A percentile compares a stretch with the other conserved stretches of the same genome.
phyloP scores from a whole-genome alignment of 2,329 filamentous ascomycete species.

The Xylariaceae sp. region DNA sequence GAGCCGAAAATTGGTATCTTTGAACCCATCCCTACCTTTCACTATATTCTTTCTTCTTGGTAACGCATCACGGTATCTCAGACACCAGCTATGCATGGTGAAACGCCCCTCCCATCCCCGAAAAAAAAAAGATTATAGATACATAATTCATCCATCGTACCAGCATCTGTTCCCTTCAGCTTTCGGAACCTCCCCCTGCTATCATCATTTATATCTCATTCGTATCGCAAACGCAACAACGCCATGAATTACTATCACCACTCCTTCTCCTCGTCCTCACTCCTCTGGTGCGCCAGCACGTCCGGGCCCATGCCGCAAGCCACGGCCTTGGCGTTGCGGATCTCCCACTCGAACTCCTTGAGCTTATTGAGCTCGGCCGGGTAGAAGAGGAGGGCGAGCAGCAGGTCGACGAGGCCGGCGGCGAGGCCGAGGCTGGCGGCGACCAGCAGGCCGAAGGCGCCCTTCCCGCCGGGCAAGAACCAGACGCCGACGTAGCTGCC shows the following conservation, averaged over 20 bases:
- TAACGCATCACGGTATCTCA: too few relatives aligned
- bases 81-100: too few relatives aligned
- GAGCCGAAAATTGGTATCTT: slow-evolving; percentile 15
- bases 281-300: slow-evolving; percentile 24
- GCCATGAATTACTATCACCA: too few relatives aligned
- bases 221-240: too few relatives aligned
- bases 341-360: slow-evolving; percentile 93
- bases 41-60: too few relatives aligned
- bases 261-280: slow-evolving; percentile 31
- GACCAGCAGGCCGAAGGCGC: slow-evolving; percentile 81
- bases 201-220: too few relatives aligned
- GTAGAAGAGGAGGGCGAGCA: slow-evolving; percentile 88
- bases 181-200: too few relatives aligned
- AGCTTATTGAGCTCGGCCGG: slow-evolving; percentile 81
- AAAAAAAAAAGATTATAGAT: too few relatives aligned
- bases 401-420: slow-evolving; percentile 79
- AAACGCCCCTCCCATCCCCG: too few relatives aligned
- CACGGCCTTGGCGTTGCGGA: slow-evolving; percentile 67
- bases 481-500: slow-evolving; percentile 82
- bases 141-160: too few relatives aligned
- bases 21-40: neutral
- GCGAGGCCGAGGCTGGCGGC: slow-evolving; percentile 78
- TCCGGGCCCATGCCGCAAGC: slow-evolving; percentile 40
- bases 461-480: slow-evolving; percentile 76
- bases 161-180: too few relatives aligned